These are phyloP conservation scores for Fusarium sp. DNA, from an alignment of 2,329 filamentous ascomycete species.

Conservation along the genomic window DNA sequence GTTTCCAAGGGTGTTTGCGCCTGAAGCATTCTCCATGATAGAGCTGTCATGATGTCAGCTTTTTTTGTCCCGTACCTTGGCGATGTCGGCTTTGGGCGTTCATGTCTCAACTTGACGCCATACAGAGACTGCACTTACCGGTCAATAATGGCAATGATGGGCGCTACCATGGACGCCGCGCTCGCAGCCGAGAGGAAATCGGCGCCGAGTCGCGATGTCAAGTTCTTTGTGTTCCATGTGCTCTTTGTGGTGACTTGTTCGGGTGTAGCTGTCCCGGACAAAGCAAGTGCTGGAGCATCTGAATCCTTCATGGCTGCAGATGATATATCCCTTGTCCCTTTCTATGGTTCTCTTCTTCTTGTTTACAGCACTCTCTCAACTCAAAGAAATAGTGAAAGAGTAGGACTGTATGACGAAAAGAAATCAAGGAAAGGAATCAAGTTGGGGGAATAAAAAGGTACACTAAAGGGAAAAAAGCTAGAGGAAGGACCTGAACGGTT, in stretches of 20 bases:
- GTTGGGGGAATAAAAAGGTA: not conserved
- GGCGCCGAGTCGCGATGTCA: constrained; percentile 75
- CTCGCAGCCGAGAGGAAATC: constrained; percentile 79
- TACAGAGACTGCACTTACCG: constrained; percentile 65
- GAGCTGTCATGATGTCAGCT: constrained; percentile 63
- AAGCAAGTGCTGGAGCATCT: constrained; percentile 36
- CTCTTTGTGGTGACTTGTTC: constrained; percentile 31
- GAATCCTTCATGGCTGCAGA: constrained; percentile 28
- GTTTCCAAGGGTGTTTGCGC: constrained; percentile 70
- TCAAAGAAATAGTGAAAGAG: not conserved
- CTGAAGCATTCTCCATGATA: constrained; percentile 87
- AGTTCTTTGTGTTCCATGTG: constrained; percentile 82
- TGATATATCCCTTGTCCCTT: not conserved
- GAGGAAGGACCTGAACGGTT: constrained; percentile 9
- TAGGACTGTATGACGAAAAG: not conserved
- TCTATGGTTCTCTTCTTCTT: not conserved
- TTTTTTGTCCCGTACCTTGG: constrained; percentile 3
- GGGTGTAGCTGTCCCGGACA: constrained; percentile 42
- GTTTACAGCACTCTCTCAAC: not conserved
- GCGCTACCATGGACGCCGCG: constrained; percentile 83
- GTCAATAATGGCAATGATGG: constrained; percentile 90
- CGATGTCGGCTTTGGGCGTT: constrained; percentile 13
- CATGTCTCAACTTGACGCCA: not conserved
- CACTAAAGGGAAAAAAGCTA: constrained; percentile 10
- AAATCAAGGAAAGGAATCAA: not conserved